Evolutionary conservation across 2,329 filamentous ascomycete genomes (phyloP).

Genomic region (Huntiella bhutanensis): DNA sequence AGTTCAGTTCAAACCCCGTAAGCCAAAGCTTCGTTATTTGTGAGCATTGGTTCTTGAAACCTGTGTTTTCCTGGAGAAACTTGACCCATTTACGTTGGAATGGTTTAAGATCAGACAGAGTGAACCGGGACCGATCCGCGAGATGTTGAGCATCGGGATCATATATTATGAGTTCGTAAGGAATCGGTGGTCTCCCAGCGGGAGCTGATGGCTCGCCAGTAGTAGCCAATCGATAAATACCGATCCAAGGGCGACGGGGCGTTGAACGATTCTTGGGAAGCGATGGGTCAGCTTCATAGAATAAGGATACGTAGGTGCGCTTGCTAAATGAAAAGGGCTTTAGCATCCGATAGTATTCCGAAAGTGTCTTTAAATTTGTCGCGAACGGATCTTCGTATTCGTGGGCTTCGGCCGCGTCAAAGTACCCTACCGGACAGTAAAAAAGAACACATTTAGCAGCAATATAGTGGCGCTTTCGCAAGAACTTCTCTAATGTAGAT

Average conservation of each 20-base stretch:
- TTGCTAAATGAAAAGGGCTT: not conserved
- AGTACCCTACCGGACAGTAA: too few relatives aligned
- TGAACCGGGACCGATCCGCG: conserved; percentile 10
- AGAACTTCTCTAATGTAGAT: too few relatives aligned
- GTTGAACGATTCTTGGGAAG: conserved; percentile 5
- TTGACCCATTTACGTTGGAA: conserved; percentile 28
- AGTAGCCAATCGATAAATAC: conserved; percentile 26
- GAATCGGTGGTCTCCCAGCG: conserved; percentile 14
- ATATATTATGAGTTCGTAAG: conserved; percentile 35
- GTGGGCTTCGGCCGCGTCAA: too few relatives aligned
- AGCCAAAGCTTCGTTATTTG: conserved; percentile 27
- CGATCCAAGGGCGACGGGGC: conserved; percentile 31
- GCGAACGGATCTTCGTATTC: too few relatives aligned
- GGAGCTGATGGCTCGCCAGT: conserved; percentile 15
- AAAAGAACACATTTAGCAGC: too few relatives aligned
- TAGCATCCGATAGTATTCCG: too few relatives aligned
- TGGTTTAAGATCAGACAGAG: conserved; percentile 21
- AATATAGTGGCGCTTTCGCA: too few relatives aligned
- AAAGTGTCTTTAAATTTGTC: too few relatives aligned
- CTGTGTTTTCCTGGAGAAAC: conserved; percentile 18
- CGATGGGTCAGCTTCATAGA: conserved; percentile 25
- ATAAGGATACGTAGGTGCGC: conserved; percentile 21
- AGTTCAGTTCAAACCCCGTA: conserved; percentile 18
- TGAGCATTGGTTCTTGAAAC: conserved; percentile 17
- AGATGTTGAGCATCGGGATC: conserved; percentile 21